Evolutionary conservation across 2,329 filamentous ascomycete genomes (phyloP).

Genomic region (Teratosphaeria pseudoeucalypti): DNA sequence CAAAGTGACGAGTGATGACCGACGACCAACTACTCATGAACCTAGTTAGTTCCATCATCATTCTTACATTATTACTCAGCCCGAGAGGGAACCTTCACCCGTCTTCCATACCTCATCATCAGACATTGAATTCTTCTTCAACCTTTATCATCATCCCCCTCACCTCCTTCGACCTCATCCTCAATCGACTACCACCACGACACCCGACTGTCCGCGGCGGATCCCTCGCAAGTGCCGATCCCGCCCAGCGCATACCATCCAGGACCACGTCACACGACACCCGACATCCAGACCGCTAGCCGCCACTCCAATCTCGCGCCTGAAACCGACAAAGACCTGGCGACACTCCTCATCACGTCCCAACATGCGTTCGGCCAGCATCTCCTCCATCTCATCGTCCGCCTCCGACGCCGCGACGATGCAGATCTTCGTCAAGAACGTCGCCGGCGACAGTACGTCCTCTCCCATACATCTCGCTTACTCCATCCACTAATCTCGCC

Average conservation of each 20-base stretch:
- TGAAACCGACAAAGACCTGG: background rate
- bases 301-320: background rate
- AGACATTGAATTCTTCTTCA: background rate
- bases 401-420: conserved; percentile 42
- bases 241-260: background rate
- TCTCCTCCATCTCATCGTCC: conserved; percentile 29
- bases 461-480: conserved; percentile 5
- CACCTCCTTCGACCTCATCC: background rate
- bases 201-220: background rate
- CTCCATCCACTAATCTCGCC: conserved; percentile 9
- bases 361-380: conserved; percentile 33
- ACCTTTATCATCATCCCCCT: background rate
- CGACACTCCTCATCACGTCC: background rate
- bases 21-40: too few species aligned
- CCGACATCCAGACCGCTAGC: background rate
- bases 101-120: background rate
- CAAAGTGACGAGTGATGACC: too few species aligned
- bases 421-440: conserved; percentile 52
- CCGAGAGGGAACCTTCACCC: background rate
- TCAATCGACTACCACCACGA: background rate
- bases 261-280: background rate
- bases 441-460: conserved; percentile 47
- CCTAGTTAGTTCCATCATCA: too few species aligned
- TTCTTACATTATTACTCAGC: background rate
- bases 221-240: background rate